Conservation (phyloP, 371 early-diverging fungal species). For the Lichtheimia ramosa region DNA sequence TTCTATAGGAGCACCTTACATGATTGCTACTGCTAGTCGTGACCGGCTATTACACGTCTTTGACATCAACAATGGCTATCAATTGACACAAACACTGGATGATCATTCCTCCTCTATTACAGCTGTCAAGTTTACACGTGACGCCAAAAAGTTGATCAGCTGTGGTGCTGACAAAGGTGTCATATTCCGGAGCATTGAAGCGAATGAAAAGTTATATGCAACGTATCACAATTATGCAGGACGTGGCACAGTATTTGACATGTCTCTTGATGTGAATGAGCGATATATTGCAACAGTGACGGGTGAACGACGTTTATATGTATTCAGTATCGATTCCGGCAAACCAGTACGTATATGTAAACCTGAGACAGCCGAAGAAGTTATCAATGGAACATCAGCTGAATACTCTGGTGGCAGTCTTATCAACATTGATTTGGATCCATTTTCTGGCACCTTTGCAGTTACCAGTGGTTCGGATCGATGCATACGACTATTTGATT, state of each 20-base stretch:
- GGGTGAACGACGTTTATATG: conserved; percentile 69
- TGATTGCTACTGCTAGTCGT: conserved; percentile 79
- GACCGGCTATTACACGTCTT: conserved; percentile 84
- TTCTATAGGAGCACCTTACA: conserved; percentile 34
- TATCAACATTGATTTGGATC: conserved; percentile 71
- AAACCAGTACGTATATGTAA: conserved; percentile 64
- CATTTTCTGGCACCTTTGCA: conserved; percentile 69
- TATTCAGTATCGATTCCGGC: conserved; percentile 66
- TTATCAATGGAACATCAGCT: conserved; percentile 39
- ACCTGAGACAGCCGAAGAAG: conserved; percentile 59
- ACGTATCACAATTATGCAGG: conserved; percentile 75
- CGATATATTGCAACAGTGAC: conserved; percentile 66
- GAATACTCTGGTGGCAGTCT: conserved; percentile 62
- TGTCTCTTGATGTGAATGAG: conserved; percentile 62
- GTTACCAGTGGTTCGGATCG: conserved; percentile 77
- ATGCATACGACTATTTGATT: conserved; percentile 74
- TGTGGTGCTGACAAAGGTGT: conserved; percentile 87
- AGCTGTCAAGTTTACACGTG: conserved; percentile 66
- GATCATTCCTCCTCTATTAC: conserved; percentile 89
- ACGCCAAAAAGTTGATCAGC: conserved; percentile 70
- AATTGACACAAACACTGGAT: conserved; percentile 76
- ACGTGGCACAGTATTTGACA: conserved; percentile 75
- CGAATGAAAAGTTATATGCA: conserved; percentile 25
- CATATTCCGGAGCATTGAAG: conserved; percentile 59
- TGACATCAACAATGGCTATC: conserved; percentile 57